Evolutionary conservation across 1,139 yeast species (phyloP).

Genomic region (Candida smagusa): DNA sequence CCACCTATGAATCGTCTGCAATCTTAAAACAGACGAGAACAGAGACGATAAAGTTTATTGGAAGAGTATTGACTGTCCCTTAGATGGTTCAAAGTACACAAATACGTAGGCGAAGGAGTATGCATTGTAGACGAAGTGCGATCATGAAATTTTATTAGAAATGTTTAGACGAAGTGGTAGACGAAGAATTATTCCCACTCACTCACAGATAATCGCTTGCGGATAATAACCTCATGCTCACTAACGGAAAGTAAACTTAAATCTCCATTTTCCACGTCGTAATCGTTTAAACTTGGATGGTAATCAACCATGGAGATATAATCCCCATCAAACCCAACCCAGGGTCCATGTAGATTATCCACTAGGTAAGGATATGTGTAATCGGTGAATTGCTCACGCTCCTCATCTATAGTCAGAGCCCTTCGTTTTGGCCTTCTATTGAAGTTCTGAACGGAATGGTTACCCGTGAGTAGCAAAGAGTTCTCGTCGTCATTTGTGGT

Average conservation of each 20-base stretch:
- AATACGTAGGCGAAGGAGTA: neutral
- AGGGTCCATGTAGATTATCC: slow-evolving; percentile 53
- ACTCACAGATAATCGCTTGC: slow-evolving; percentile 34
- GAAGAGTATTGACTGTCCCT: no score
- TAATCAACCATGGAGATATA: slow-evolving; percentile 40
- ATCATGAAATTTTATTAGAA: neutral
- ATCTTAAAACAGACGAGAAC: no score
- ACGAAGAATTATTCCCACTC: slow-evolving; percentile 39
- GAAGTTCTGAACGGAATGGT: slow-evolving; percentile 6
- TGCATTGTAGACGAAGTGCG: neutral
- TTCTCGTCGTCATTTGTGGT: slow-evolving; percentile 22
- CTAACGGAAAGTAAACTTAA: slow-evolving; percentile 17
- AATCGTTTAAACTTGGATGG: slow-evolving; percentile 11
- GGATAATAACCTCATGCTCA: slow-evolving; percentile 23
- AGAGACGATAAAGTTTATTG: no score
- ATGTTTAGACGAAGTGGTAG: neutral
- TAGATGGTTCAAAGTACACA: no score
- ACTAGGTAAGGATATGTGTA: slow-evolving; percentile 49
- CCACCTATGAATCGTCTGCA: no score
- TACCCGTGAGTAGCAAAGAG: slow-evolving; percentile 23
- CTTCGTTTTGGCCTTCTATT: slow-evolving; percentile 20
- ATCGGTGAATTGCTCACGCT: slow-evolving; percentile 48
- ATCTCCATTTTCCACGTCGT: slow-evolving; percentile 24
- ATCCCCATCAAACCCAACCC: slow-evolving; percentile 58
- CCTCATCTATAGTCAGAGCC: slow-evolving; percentile 53